Evolutionary conservation across 2,329 filamentous ascomycete species (phyloP), one percentile per base, ranked within the genome.

Genomic region (Cercospora sojina): DNA sequence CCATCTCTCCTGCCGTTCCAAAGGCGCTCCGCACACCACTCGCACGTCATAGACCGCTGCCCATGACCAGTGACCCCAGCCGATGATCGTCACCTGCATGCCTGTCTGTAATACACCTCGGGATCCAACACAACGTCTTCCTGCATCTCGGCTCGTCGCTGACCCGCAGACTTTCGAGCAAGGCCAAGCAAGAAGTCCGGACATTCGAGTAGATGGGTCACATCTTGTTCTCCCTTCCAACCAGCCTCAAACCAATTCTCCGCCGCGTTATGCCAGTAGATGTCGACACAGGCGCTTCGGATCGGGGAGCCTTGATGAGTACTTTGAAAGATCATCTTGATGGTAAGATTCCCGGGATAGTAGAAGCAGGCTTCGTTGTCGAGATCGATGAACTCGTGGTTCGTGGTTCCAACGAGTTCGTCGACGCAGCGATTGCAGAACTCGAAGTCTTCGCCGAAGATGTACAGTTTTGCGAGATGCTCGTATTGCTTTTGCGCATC

Each of bases 391-490:
- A 32, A 32, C 31, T 32, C 31, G 9, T 32, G 31, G 31, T 32
- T 32, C 12, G 31, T 12, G 31, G 31, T 32, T 32, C 31, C 31
- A 9, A 32, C 12, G 35, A 41, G n/a, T 41, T 41, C 18, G 18
- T 47, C 43, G 3, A 67, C 55, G 35, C 51, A 58, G 1, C 10
- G 35, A 16, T 67, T 56, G 29, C 59, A 65, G 51, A 62, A 60
- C 1, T 38, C 31, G 5, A 2, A 18, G 49, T 67, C 66, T n/a
- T 67, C 66, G 43, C 58, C 66, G 38, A 65, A 62, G 38, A 65
- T 53, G 59, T 62, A 65, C 3, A 67, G 51, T 1, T 55, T 9
- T 5, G 58, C 53, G 9, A 56, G 29, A 18, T 56, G 8, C 13
- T 56, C 53, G 53, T 56, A 32, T 13, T 32, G 13, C 9, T 32